These are phyloP conservation scores for Neofusicoccum ribis DNA, from an alignment of 2,329 filamentous ascomycete species.

Conservation along the genomic window DNA sequence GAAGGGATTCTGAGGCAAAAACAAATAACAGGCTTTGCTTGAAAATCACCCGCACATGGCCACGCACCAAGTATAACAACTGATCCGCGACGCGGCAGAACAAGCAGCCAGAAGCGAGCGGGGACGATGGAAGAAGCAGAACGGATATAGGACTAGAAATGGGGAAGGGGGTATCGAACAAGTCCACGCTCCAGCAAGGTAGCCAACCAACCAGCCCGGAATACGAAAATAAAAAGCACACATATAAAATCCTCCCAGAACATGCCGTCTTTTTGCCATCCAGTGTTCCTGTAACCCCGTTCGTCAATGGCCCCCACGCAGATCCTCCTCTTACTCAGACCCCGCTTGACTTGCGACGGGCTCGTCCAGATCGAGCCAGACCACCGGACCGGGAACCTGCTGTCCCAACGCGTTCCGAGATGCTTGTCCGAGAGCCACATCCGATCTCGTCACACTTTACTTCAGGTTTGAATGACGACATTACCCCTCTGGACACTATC, in stretches of 20 bases:
- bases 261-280: neutral
- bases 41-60: neutral
- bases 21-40: neutral
- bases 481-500: conserved; percentile 46
- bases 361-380: neutral
- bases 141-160: conserved; percentile 6
- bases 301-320: neutral
- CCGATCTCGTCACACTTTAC: neutral
- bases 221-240: conserved; percentile 8
- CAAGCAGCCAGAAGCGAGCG: neutral
- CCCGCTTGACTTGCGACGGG: neutral
- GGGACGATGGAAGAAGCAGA: neutral
- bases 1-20: neutral
- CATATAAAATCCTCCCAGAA: conserved; percentile 1
- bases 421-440: neutral
- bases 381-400: neutral
- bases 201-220: conserved; percentile 10
- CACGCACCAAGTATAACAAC: neutral
- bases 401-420: neutral
- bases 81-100: neutral
- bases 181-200: conserved; percentile 10
- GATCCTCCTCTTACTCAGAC: neutral
- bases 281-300: neutral
- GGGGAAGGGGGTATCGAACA: conserved; percentile 18
- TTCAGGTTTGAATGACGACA: conserved; percentile 15